Evolutionary conservation across 768 basidiomycete species (phyloP).

Genomic region (Amylocystis lapponica): DNA sequence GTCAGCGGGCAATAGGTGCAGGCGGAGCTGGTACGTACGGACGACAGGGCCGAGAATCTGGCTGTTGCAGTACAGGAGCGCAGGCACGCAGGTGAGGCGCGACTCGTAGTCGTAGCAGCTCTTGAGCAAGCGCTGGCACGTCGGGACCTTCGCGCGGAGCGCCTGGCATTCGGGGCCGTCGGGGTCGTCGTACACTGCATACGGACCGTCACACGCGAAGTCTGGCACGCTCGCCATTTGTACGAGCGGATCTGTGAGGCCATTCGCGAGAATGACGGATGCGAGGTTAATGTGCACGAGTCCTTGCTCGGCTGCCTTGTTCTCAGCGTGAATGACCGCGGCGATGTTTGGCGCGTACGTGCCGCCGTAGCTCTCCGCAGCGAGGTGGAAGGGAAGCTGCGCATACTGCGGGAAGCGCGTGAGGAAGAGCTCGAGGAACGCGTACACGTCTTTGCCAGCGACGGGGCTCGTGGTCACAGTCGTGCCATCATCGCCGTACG

Average conservation of each 20-base stretch:
- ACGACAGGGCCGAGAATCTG: slow-evolving; percentile 69
- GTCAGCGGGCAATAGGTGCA: not conserved
- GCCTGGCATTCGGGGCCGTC: slow-evolving; percentile 40
- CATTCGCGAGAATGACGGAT: slow-evolving; percentile 84
- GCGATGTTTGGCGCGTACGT: slow-evolving; percentile 82
- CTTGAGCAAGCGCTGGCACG: slow-evolving; percentile 48
- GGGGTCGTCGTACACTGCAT: slow-evolving; percentile 66
- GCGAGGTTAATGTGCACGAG: slow-evolving; percentile 73
- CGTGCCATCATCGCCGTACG: slow-evolving; percentile 72
- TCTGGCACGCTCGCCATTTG: slow-evolving; percentile 83
- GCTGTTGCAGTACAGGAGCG: slow-evolving; percentile 71
- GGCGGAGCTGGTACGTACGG: slow-evolving; percentile 37
- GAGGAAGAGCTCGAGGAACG: slow-evolving; percentile 78
- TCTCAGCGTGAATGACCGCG: slow-evolving; percentile 72
- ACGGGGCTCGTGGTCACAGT: slow-evolving; percentile 75
- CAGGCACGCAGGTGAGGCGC: slow-evolving; percentile 48
- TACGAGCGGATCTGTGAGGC: slow-evolving; percentile 73
- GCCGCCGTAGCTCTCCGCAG: slow-evolving; percentile 74
- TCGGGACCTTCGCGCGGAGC: slow-evolving; percentile 41
- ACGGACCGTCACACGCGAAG: slow-evolving; percentile 77
- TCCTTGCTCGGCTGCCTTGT: slow-evolving; percentile 49
- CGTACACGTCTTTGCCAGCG: slow-evolving; percentile 87
- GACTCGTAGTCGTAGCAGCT: slow-evolving; percentile 42
- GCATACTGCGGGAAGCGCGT: slow-evolving; percentile 72
- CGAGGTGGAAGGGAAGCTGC: slow-evolving; percentile 66